These are phyloP conservation scores for Chlamydomonas sp. DNA, from an alignment of 139 green algal species.

Conservation along the genomic window DNA sequence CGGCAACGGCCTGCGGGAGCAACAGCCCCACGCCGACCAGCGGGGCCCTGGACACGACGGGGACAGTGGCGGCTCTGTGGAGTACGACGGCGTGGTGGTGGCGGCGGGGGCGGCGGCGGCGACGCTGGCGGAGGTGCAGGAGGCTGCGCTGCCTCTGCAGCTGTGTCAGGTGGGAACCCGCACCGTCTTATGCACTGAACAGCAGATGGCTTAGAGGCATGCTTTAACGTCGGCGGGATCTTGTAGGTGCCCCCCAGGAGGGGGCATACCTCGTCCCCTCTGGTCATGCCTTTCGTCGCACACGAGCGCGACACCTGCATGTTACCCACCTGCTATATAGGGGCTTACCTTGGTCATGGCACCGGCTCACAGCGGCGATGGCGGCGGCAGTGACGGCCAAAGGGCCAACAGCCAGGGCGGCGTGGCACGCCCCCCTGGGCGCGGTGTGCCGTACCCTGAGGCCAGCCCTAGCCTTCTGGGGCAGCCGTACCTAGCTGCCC, in stretches of 20 bases:
- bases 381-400: background rate
- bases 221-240: background rate
- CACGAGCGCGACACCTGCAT: too few relatives aligned
- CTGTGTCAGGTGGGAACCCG: conserved; percentile 53
- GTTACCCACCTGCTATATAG: conserved; percentile 3
- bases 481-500: conserved; percentile 75
- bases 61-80: background rate
- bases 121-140: conserved; percentile 57
- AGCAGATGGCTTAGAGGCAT: too few relatives aligned
- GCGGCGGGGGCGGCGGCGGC: conserved; percentile 74
- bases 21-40: too few relatives aligned
- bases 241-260: background rate
- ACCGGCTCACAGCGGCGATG: background rate
- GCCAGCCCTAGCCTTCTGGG: conserved; percentile 80
- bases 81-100: conserved; percentile 70
- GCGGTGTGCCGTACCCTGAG: conserved; percentile 25
- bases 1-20: background rate
- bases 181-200: too few relatives aligned
- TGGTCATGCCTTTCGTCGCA: too few relatives aligned
- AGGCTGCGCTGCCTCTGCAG: conserved; percentile 52
- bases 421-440: background rate
- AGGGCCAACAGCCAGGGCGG: background rate
- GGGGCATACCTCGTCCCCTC: too few relatives aligned
- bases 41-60: background rate
- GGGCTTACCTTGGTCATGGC: conserved; percentile 73